Evolutionary conservation across 2,329 filamentous ascomycete species (phyloP).

Genomic region (Apiospora rasikravindrae): DNA sequence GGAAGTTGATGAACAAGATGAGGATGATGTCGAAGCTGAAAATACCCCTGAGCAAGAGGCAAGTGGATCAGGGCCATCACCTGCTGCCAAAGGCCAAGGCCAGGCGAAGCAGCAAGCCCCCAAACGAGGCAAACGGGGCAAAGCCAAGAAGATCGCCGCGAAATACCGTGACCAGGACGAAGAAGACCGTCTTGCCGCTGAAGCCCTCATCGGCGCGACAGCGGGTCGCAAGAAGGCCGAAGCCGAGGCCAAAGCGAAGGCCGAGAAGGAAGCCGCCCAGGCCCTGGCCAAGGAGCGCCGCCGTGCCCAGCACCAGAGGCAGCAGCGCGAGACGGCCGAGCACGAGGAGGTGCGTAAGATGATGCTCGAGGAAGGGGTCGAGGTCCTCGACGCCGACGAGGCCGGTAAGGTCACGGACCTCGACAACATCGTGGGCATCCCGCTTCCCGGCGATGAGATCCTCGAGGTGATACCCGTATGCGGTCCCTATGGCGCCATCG

Average conservation of each 20-base stretch:
- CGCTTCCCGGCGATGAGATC: conserved; percentile 82
- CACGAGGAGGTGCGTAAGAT: conserved; percentile 72
- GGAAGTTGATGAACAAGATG: conserved; percentile 42
- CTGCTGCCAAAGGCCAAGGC: conserved; percentile 30
- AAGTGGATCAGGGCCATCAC: conserved; percentile 2
- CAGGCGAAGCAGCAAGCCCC: conserved; percentile 51
- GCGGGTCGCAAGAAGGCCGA: conserved; percentile 70
- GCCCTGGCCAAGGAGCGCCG: conserved; percentile 76
- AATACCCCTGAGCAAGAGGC: conserved; percentile 27
- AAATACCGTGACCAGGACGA: conserved; percentile 97
- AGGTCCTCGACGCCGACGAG: conserved; percentile 65
- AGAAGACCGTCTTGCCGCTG: conserved; percentile 83
- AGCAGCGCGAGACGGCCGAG: conserved; percentile 76
- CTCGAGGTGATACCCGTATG: conserved; percentile 69
- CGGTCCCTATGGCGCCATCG: conserved; percentile 67
- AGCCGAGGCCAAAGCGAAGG: conserved; percentile 71
- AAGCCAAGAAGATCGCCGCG: conserved; percentile 83
- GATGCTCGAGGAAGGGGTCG: conserved; percentile 64
- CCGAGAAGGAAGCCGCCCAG: conserved; percentile 72
- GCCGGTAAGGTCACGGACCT: conserved; percentile 59
- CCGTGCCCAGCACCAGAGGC: conserved; percentile 77
- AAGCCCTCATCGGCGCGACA: conserved; percentile 82
- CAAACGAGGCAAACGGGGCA: conserved; percentile 79
- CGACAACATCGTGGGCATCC: conserved; percentile 77
- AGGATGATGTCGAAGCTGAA: conserved; percentile 39